phyloP scores from a whole-genome alignment of 2,329 filamentous ascomycete genomes.

The Ilyonectria mors-panacis region DNA sequence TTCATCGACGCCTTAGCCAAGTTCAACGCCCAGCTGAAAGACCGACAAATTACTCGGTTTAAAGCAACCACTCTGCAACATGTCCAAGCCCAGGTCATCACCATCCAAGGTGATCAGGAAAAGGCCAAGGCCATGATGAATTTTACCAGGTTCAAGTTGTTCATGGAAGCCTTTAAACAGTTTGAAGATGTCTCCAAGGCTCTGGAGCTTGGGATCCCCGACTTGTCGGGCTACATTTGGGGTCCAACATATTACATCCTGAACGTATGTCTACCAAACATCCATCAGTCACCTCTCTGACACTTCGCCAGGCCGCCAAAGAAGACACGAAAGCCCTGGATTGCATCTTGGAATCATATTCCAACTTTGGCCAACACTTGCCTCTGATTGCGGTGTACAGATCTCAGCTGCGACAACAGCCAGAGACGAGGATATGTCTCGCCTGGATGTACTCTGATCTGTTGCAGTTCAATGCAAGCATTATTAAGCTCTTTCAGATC shows the following conservation, averaged over 20 bases:
- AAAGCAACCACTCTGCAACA: neutral
- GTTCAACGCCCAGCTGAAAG: neutral
- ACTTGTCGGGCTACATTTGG: slow-evolving; percentile 16
- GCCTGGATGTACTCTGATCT: slow-evolving; percentile 23
- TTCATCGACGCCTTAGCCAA: neutral
- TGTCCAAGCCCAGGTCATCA: slow-evolving; percentile 2
- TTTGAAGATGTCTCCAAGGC: slow-evolving; percentile 8
- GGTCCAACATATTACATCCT: slow-evolving; percentile 13
- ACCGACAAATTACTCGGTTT: neutral
- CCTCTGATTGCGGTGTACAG: slow-evolving; percentile 7
- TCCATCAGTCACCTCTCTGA: neutral
- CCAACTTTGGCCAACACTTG: slow-evolving; percentile 1
- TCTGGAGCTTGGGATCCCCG: neutral
- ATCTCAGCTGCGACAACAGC: neutral
- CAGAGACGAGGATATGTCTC: slow-evolving; percentile 6
- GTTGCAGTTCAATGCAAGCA: neutral
- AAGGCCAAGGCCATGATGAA: slow-evolving; percentile 17
- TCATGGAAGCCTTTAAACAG: neutral
- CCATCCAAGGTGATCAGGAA: slow-evolving; percentile 22
- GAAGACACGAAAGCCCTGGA: slow-evolving; percentile 1
- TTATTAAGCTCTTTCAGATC: slow-evolving; percentile 10
- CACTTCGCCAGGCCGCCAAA: neutral
- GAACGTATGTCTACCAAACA: neutral
- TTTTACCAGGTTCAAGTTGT: neutral
- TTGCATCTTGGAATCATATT: slow-evolving; percentile 14